Conservation (phyloP, 2,329 filamentous ascomycete genomes). For the Microascus cirrosus region DNA sequence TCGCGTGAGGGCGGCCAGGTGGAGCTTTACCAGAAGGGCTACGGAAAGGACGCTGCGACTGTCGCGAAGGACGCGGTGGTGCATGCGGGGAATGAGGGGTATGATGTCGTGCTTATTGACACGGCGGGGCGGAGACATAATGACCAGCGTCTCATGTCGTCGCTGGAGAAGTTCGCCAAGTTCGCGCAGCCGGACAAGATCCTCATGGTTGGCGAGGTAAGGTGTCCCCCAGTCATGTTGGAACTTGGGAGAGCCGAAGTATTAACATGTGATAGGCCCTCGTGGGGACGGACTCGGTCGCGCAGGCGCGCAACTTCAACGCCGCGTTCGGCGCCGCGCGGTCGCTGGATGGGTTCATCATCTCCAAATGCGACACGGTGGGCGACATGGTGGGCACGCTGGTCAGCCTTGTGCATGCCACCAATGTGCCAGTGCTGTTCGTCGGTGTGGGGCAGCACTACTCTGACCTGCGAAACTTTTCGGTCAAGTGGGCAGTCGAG, state of each 20-base stretch:
- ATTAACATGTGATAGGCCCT: conserved; percentile 43
- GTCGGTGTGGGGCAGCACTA: conserved; percentile 66
- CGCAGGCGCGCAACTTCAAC: conserved; percentile 95
- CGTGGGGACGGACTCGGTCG: conserved; percentile 89
- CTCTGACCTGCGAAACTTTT: conserved; percentile 56
- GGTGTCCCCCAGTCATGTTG: background rate
- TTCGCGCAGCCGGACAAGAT: conserved; percentile 96
- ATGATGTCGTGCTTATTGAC: conserved; percentile 93
- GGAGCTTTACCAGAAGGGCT: conserved; percentile 92
- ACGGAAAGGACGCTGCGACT: conserved; percentile 92
- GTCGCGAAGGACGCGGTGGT: conserved; percentile 91
- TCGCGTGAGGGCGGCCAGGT: conserved; percentile 74
- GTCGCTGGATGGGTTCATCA: conserved; percentile 89
- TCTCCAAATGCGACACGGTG: conserved; percentile 96
- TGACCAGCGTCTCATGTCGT: conserved; percentile 90
- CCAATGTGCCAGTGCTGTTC: conserved; percentile 90
- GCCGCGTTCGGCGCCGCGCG: conserved; percentile 74
- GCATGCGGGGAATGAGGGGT: conserved; percentile 62
- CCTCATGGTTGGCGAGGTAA: conserved; percentile 67
- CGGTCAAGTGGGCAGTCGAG: conserved; percentile 59
- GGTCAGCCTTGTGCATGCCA: conserved; percentile 95
- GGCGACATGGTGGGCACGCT: conserved; percentile 97
- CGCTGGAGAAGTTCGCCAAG: conserved; percentile 93
- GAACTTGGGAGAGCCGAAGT: background rate
- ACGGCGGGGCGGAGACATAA: conserved; percentile 93